Evolutionary conservation across 2,329 filamentous ascomycete species (phyloP).

Genomic region (Dactylellina cionopaga): DNA sequence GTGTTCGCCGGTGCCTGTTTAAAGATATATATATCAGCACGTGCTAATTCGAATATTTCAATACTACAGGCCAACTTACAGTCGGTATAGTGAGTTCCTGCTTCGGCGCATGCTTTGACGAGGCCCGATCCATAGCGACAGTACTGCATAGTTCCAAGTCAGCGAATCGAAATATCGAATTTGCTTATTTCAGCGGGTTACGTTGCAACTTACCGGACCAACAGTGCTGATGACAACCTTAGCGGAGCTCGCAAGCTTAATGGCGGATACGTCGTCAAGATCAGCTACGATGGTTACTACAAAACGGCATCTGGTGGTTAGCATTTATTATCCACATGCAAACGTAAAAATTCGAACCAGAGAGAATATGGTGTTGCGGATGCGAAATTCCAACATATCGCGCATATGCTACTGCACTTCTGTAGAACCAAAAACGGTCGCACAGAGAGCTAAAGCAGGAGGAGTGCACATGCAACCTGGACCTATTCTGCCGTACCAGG

Average conservation of each 20-base stretch:
- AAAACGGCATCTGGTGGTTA: slow-evolving; percentile 60
- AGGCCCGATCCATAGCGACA: slow-evolving; percentile 72
- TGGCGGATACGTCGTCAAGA: slow-evolving; percentile 53
- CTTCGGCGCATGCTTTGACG: slow-evolving; percentile 71
- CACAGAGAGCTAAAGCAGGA: no score
- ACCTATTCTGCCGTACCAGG: no score
- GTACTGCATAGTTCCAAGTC: slow-evolving; percentile 65
- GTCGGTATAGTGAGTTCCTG: slow-evolving; percentile 75
- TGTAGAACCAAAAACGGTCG: no score
- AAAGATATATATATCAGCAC: neutral
- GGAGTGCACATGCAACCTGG: no score
- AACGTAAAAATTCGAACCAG: neutral
- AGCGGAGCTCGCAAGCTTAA: slow-evolving; percentile 52
- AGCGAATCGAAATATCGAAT: slow-evolving; percentile 65
- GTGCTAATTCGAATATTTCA: slow-evolving; percentile 2
- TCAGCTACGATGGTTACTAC: slow-evolving; percentile 55
- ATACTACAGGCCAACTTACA: slow-evolving; percentile 59
- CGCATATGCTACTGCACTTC: neutral
- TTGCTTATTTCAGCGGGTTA: no score
- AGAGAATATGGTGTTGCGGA: neutral
- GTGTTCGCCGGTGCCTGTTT: slow-evolving; percentile 69
- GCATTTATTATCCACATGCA: slow-evolving; percentile 60
- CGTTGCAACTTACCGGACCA: slow-evolving; percentile 43
- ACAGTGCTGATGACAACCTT: slow-evolving; percentile 55
- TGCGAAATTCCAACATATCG: slow-evolving; percentile 15